A percentile compares a stretch with the other conserved stretches of the same genome.
Conservation (phyloP, 495 filamentous ascomycete genomes). For the Penicillium pancosmium region DNA sequence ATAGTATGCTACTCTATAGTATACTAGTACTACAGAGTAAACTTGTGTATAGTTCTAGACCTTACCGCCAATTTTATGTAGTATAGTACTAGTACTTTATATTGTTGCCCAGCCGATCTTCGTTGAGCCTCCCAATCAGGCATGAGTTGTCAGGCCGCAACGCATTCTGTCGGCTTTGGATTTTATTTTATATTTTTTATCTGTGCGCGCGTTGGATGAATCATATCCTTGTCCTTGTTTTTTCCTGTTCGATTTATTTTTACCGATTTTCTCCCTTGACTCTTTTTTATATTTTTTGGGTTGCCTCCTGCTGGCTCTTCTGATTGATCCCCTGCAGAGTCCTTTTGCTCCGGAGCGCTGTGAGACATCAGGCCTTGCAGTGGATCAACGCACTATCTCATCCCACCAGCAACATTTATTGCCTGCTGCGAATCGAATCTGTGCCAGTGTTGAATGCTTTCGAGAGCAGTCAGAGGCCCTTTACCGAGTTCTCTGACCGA, state of each 20-base stretch:
- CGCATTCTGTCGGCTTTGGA: conserved; percentile 22
- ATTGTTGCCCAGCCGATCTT: conserved; percentile 1
- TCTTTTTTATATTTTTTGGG: conserved; percentile 9
- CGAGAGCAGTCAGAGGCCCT: not conserved
- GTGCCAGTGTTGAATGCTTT: not conserved
- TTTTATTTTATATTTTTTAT: conserved; percentile 25
- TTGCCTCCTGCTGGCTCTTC: conserved; percentile 2
- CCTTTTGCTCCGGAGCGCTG: conserved; percentile 26
- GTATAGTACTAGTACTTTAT: not conserved
- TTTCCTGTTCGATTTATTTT: conserved; percentile 2
- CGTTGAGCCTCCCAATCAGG: conserved; percentile 31
- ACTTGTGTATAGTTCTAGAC: no score
- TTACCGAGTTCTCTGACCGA: conserved; percentile 19
- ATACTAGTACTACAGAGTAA: no score
- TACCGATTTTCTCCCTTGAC: conserved; percentile 5
- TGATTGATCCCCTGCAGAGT: conserved; percentile 32
- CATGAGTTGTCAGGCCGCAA: conserved; percentile 37
- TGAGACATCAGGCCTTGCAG: conserved; percentile 35
- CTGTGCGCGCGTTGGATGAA: conserved; percentile 33
- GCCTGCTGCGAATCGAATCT: not conserved
- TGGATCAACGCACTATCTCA: conserved; percentile 22
- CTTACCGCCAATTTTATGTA: no score
- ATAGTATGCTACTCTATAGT: no score
- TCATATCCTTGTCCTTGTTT: conserved; percentile 20
- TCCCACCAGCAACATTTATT: conserved; percentile 18